Conservation (phyloP, 2,329 filamentous ascomycete genomes). For the Aspergillus sp. region DNA sequence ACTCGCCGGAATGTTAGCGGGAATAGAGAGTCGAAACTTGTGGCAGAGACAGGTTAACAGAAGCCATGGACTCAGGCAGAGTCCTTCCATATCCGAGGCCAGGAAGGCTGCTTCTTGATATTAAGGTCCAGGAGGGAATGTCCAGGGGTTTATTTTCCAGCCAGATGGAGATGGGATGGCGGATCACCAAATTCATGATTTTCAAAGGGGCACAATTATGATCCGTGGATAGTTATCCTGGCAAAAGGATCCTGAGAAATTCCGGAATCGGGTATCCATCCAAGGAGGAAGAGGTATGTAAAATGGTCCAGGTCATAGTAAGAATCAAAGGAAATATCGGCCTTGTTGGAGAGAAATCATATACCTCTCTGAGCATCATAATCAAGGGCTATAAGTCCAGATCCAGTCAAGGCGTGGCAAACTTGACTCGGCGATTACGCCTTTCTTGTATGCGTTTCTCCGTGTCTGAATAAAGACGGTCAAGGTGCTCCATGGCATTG, state of each 20-base stretch:
- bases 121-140: neutral
- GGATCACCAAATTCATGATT: constrained; percentile 12
- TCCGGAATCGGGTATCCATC: neutral
- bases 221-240: constrained; percentile 4
- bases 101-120: neutral
- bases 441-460: constrained; percentile 76
- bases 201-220: neutral
- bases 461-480: constrained; percentile 77
- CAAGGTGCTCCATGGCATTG: constrained; percentile 77
- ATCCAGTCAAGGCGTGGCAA: constrained; percentile 28
- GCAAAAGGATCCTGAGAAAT: neutral
- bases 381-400: neutral
- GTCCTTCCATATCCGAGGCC: constrained; percentile 2
- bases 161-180: neutral
- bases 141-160: constrained; percentile 1
- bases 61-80: constrained; percentile 4
- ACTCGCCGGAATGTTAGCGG: neutral
- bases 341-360: constrained; percentile 14
- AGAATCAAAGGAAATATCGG: constrained; percentile 2
- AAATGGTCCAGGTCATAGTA: neutral
- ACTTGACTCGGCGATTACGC: constrained; percentile 38
- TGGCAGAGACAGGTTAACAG: neutral
- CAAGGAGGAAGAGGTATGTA: neutral
- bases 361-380: constrained; percentile 10
- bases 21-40: neutral